Conservation (phyloP, 83 land plant genomes). For the Larix sibirica region DNA sequence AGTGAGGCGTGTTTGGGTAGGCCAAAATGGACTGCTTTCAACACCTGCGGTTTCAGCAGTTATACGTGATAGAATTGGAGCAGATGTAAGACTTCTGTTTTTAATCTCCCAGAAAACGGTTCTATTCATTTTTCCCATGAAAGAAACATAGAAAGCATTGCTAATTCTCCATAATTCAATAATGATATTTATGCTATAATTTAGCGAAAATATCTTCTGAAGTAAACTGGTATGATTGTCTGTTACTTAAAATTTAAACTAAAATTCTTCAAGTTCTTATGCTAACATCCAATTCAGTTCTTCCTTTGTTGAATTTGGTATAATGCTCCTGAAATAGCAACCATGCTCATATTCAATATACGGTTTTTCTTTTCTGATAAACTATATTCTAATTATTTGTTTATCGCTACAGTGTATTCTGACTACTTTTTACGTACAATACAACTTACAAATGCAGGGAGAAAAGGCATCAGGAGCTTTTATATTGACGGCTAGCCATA, state of each 20-base stretch:
- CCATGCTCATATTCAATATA: background rate
- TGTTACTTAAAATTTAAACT: no score
- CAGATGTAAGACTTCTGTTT: conserved; percentile 53
- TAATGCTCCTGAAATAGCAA: background rate
- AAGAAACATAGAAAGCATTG: background rate
- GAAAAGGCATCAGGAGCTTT: conserved; percentile 87
- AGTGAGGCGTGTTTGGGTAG: conserved; percentile 86
- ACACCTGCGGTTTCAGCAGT: conserved; percentile 93
- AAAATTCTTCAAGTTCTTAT: no score
- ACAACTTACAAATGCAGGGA: conserved; percentile 44
- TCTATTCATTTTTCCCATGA: background rate
- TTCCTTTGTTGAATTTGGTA: background rate
- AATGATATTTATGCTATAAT: background rate
- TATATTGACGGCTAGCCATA: conserved; percentile 98
- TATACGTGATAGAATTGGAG: conserved; percentile 76
- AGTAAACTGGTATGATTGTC: background rate
- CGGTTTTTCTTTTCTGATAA: background rate
- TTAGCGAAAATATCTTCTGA: background rate
- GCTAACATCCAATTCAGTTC: background rate
- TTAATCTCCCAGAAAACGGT: background rate
- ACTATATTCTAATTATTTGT: background rate
- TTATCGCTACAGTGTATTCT: background rate
- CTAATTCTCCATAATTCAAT: background rate
- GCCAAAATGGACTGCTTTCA: conserved; percentile 85
- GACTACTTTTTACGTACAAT: background rate